Percentiles rank a stretch among this genome's conserved stretches.
phyloP scores from a whole-genome alignment of 192 early-diverging fungal genomes.

The Entomortierella chlamydospora region DNA sequence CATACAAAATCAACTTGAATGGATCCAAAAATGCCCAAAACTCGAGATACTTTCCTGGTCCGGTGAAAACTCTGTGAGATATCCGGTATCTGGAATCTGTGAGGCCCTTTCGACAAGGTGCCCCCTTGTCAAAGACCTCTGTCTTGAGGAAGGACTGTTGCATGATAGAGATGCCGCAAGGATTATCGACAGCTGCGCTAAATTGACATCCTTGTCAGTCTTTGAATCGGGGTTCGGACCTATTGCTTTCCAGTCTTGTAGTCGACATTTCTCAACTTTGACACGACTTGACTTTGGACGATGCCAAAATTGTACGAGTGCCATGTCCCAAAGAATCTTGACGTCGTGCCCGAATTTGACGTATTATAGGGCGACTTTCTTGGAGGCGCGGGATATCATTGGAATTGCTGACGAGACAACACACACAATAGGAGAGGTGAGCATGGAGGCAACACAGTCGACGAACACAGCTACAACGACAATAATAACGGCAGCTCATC shows the following conservation, averaged over 20 bases:
- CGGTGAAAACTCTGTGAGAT: background rate
- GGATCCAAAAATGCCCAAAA: constrained; percentile 8
- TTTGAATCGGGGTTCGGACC: constrained; percentile 13
- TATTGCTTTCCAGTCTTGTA: background rate
- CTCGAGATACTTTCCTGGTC: constrained; percentile 3
- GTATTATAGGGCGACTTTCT: background rate
- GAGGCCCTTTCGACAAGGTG: constrained; percentile 3
- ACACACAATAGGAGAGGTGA: background rate
- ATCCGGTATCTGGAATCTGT: background rate
- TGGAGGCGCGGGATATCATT: constrained; percentile 17
- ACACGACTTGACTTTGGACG: constrained; percentile 9
- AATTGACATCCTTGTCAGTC: constrained; percentile 6
- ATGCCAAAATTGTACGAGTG: constrained; percentile 12
- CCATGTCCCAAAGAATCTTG: constrained; percentile 16
- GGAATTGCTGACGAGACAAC: background rate
- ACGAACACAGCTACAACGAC: background rate
- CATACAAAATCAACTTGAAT: background rate
- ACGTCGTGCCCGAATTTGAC: constrained; percentile 6
- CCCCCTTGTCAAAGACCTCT: background rate
- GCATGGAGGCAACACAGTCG: background rate
- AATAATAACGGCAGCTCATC: background rate
- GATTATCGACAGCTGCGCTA: background rate
- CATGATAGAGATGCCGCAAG: constrained; percentile 6
- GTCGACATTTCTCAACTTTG: constrained; percentile 13
- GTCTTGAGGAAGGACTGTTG: background rate